Evolutionary conservation across 306 rosid species (phyloP).

Genomic region (Spatholobus suberectus): DNA sequence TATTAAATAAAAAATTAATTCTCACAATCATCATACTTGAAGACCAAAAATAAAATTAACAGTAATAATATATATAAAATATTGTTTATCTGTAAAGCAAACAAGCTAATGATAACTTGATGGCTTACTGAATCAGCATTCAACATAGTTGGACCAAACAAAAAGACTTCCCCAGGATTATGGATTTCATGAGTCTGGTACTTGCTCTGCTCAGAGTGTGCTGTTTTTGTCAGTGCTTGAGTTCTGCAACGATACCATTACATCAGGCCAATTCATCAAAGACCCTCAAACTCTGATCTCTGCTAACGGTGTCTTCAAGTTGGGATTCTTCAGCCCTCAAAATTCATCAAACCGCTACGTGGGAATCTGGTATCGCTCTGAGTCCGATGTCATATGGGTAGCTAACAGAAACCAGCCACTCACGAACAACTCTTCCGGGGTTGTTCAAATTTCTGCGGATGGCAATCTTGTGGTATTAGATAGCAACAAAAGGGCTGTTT

Average conservation of each 20-base stretch:
- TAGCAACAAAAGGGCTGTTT: slow-evolving; percentile 29
- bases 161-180: no score
- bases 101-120: no score
- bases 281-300: no score
- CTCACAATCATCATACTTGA: no score
- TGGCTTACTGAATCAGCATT: no score
- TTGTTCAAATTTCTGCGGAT: slow-evolving; percentile 29
- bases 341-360: slow-evolving; percentile 42
- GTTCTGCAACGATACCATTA: background rate
- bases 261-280: background rate
- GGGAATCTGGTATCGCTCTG: slow-evolving; percentile 50
- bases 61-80: no score
- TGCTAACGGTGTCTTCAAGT: no score
- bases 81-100: no score
- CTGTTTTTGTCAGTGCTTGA: background rate
- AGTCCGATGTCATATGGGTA: slow-evolving; percentile 46
- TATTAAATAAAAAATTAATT: no score
- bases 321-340: slow-evolving; percentile 56
- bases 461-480: slow-evolving; percentile 47
- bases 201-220: background rate
- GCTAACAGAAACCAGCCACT: slow-evolving; percentile 54
- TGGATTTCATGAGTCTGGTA: background rate
- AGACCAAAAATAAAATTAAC: no score
- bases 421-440: slow-evolving; percentile 15
- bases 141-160: no score